Conservation (phyloP, 371 early-diverging fungal species). For the Mucor racemosus region DNA sequence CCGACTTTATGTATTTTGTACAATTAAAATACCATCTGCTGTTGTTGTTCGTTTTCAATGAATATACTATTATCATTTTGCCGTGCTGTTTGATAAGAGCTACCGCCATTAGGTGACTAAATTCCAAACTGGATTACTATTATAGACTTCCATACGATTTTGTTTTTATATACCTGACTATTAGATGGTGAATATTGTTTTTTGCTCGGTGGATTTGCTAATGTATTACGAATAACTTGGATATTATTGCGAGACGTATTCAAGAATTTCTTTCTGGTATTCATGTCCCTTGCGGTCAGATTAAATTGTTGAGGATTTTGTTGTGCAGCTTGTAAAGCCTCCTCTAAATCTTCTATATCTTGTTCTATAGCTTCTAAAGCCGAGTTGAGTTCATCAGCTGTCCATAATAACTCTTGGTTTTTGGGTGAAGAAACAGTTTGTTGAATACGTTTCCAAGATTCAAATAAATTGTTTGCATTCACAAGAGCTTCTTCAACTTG, state of each 20-base stretch:
- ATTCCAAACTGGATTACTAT: neutral
- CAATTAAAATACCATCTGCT: constrained; percentile 35
- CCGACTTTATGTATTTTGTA: no score
- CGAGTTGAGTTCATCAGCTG: constrained; percentile 61
- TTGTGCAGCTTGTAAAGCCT: constrained; percentile 57
- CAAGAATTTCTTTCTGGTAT: constrained; percentile 53
- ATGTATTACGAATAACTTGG: constrained; percentile 45
- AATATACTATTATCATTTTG: constrained; percentile 43
- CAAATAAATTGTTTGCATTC: constrained; percentile 55
- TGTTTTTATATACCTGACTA: neutral
- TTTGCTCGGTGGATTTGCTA: constrained; percentile 44
- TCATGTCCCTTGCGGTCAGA: constrained; percentile 48
- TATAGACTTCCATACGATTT: neutral
- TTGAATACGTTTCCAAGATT: constrained; percentile 66
- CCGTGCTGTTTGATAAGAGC: constrained; percentile 26
- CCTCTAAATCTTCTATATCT: constrained; percentile 65
- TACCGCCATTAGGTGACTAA: constrained; percentile 9
- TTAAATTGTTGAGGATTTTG: constrained; percentile 59
- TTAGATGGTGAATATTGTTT: constrained; percentile 17
- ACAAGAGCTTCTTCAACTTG: constrained; percentile 58
- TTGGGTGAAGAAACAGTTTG: constrained; percentile 65
- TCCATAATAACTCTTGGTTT: constrained; percentile 67
- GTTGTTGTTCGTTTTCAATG: constrained; percentile 44
- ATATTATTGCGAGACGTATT: constrained; percentile 47
- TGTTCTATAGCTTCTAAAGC: constrained; percentile 55